Conservation (phyloP, 495 filamentous ascomycete genomes). For the Neurospora sublineolata region DNA sequence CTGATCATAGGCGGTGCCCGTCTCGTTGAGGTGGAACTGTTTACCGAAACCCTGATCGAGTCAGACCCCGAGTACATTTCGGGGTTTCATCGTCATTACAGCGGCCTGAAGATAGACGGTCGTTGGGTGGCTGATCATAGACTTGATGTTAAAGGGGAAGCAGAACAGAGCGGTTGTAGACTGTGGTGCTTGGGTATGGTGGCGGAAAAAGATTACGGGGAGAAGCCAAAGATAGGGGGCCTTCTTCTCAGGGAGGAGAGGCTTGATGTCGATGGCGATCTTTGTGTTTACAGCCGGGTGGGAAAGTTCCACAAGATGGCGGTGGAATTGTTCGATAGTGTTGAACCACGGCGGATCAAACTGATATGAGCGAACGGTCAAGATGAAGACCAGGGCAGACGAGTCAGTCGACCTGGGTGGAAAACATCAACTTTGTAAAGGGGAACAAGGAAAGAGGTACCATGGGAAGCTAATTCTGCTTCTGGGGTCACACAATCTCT, state of each 20-base stretch:
- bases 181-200: not conserved
- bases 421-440: too few species aligned
- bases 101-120: not conserved
- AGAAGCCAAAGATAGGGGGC: not conserved
- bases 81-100: not conserved
- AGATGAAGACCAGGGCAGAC: too few species aligned
- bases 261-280: not conserved
- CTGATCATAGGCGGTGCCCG: not conserved
- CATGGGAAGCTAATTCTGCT: too few species aligned
- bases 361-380: not conserved
- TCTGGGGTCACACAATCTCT: too few species aligned
- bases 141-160: not conserved
- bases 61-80: not conserved
- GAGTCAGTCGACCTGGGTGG: too few species aligned
- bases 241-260: not conserved
- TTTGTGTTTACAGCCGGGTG: not conserved
- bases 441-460: too few species aligned
- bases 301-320: not conserved
- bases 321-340: not conserved
- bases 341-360: not conserved
- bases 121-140: not conserved
- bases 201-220: not conserved
- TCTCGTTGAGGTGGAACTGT: not conserved
- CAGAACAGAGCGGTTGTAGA: not conserved
- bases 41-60: not conserved